Evolutionary conservation across 108 stramenopile genomes (phyloP).

Genomic region (Cyclostephanos invisitatus): DNA sequence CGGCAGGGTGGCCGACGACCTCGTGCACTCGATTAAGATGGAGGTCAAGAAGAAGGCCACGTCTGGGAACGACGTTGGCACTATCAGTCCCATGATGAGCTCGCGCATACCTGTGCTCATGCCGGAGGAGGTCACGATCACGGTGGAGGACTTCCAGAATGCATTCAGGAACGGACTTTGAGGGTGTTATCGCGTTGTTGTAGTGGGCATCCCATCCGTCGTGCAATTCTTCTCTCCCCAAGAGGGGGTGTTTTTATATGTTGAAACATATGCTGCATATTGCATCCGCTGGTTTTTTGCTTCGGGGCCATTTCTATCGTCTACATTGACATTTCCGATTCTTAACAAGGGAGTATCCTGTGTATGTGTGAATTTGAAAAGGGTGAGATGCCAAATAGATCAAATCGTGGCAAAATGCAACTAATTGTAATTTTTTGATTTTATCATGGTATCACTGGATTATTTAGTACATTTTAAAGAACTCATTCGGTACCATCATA

Average conservation of each 20-base stretch:
- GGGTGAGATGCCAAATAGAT: background rate
- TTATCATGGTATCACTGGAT: too few species aligned
- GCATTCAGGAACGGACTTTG: conserved; percentile 88
- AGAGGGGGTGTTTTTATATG: background rate
- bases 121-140: conserved; percentile 83
- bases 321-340: background rate
- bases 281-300: background rate
- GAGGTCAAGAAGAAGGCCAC: conserved; percentile 66
- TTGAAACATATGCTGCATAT: background rate
- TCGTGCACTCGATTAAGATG: conserved; percentile 68
- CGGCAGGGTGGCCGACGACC: conserved; percentile 75
- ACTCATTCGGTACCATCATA: too few species aligned
- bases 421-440: background rate
- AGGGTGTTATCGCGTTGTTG: background rate
- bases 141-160: conserved; percentile 89
- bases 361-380: background rate
- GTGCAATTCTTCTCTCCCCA: background rate
- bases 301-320: background rate
- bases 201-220: background rate
- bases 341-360: background rate
- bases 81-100: conserved; percentile 69
- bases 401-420: background rate
- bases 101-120: conserved; percentile 70
- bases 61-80: conserved; percentile 69
- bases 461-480: too few species aligned